phyloP scores from a whole-genome alignment of 208 protist genomes.

The Leishmania arabica region DNA sequence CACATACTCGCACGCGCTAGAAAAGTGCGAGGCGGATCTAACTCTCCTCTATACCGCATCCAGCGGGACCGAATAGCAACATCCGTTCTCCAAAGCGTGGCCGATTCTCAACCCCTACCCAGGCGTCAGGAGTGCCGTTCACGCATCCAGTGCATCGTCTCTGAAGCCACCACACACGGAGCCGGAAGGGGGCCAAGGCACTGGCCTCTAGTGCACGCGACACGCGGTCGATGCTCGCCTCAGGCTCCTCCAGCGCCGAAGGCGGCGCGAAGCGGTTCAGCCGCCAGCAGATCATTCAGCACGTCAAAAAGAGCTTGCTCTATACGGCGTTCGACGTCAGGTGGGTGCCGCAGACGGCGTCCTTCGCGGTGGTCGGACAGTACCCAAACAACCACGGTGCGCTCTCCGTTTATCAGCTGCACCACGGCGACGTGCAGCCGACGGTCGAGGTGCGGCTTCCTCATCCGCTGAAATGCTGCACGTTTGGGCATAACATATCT shows the following conservation, averaged over 20 bases:
- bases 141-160: background rate
- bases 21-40: background rate
- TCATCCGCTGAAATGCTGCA: constrained; percentile 91
- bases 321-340: constrained; percentile 91
- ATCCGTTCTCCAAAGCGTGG: background rate
- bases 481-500: constrained; percentile 75
- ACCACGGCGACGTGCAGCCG: constrained; percentile 72
- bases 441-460: constrained; percentile 55
- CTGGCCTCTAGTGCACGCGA: background rate
- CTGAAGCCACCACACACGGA: background rate
- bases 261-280: constrained; percentile 45
- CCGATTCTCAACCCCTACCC: background rate
- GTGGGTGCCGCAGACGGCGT: constrained; percentile 89
- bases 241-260: constrained; percentile 25
- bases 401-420: constrained; percentile 78
- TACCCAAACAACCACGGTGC: constrained; percentile 90
- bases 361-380: constrained; percentile 81
- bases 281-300: constrained; percentile 93
- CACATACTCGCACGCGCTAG: background rate
- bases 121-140: background rate
- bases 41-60: background rate
- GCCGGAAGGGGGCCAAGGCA: background rate
- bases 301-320: constrained; percentile 88
- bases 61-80: background rate
- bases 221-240: constrained; percentile 24